Evolutionary conservation across 2,329 filamentous ascomycete species (phyloP).

Genomic region (Penicillium oxalicum): DNA sequence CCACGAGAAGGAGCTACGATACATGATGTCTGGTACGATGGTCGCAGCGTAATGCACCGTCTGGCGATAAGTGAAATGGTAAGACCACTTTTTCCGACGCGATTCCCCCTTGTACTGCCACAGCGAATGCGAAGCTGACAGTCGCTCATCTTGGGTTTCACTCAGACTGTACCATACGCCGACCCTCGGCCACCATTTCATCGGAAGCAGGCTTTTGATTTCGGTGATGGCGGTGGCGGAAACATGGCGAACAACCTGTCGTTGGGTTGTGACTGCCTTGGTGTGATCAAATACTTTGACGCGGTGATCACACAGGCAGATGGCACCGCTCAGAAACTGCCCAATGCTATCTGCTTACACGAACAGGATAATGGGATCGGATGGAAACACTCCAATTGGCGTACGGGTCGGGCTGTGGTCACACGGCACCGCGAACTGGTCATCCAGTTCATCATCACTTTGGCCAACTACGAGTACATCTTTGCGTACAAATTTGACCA

Average conservation of each 20-base stretch:
- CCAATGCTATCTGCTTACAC: slow-evolving; percentile 60
- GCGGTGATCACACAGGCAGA: slow-evolving; percentile 48
- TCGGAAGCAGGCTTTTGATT: slow-evolving; percentile 66
- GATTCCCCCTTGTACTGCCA: not conserved
- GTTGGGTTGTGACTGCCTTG: slow-evolving; percentile 46
- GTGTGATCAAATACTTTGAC: slow-evolving; percentile 62
- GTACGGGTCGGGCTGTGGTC: slow-evolving; percentile 57
- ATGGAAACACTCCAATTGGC: slow-evolving; percentile 65
- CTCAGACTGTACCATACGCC: slow-evolving; percentile 54
- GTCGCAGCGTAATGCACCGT: slow-evolving; percentile 60
- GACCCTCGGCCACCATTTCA: slow-evolving; percentile 61
- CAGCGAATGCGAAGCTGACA: not conserved
- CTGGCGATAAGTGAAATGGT: slow-evolving; percentile 65
- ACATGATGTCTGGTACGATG: slow-evolving; percentile 63
- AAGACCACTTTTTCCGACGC: not conserved
- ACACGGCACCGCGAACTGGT: slow-evolving; percentile 57
- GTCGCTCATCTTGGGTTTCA: not conserved
- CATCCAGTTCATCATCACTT: slow-evolving; percentile 60
- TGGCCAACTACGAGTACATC: slow-evolving; percentile 45
- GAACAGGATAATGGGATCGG: slow-evolving; percentile 61
- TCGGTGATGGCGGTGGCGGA: slow-evolving; percentile 64
- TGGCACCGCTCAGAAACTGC: slow-evolving; percentile 51
- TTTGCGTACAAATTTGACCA: slow-evolving; percentile 51
- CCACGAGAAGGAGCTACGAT: slow-evolving; percentile 62
- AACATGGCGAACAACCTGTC: slow-evolving; percentile 63